phyloP scores from a whole-genome alignment of 2,329 filamentous ascomycete species.

The Alternaria brassicae region DNA sequence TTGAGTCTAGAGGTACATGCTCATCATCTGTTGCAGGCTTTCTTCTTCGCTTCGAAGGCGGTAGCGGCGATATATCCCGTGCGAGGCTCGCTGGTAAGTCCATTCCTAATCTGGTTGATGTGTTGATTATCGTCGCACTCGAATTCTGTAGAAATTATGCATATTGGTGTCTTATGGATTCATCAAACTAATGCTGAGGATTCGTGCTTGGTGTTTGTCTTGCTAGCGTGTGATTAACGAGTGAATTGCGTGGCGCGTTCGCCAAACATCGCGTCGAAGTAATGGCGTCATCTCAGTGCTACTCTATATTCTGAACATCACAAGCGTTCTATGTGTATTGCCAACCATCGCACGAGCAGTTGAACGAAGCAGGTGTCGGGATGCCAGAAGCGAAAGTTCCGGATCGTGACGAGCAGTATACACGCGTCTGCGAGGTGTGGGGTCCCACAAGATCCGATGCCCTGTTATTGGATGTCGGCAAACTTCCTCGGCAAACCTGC shows the following conservation, averaged over 20 bases:
- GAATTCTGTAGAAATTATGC: background rate
- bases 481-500: conserved; percentile 31
- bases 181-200: background rate
- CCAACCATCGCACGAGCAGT: background rate
- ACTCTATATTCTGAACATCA: background rate
- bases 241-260: background rate
- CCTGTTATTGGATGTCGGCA: conserved; percentile 20
- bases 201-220: background rate
- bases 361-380: conserved; percentile 1
- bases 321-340: background rate
- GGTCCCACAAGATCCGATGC: conserved; percentile 11
- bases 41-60: conserved; percentile 23
- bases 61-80: conserved; percentile 36
- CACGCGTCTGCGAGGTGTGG: conserved; percentile 24
- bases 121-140: background rate
- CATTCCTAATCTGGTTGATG: conserved; percentile 9
- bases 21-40: background rate
- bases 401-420: conserved; percentile 22
- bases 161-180: background rate
- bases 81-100: conserved; percentile 25
- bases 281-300: background rate
- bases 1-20: background rate
- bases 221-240: background rate
- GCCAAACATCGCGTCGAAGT: background rate
- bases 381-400: conserved; percentile 16